Evolutionary conservation across 805 yeast species (phyloP), one percentile per base, ranked within the genome.

Genomic region (Myxozyma monticola): DNA sequence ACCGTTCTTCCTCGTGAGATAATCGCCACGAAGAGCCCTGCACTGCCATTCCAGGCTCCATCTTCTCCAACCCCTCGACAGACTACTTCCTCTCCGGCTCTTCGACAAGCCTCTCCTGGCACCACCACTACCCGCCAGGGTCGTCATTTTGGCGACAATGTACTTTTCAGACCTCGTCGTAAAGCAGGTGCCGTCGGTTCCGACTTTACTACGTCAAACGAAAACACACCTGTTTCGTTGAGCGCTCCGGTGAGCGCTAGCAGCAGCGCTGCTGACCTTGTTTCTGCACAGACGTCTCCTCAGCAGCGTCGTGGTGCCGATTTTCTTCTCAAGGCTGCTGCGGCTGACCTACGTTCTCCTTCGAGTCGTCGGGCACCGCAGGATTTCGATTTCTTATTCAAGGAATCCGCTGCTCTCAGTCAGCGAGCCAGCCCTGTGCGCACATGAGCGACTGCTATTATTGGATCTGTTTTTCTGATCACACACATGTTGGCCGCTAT

Each of bases 141-240:
- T 36, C 48, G 30, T 47, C 21, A 49, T 18, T 48, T 51, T 36
- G 57, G 54, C 14, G 57, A 52, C 30, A 34, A 18, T 33, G 57
- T 52, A 14, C 46, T 52, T 7, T 52, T 52, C 39, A 44, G 34
- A 33, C 57, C 57, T 25, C 52, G 56, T 22, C 51, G 56, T 30
- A 51, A 43, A 24, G 42, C 36, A 21, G 33, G 26, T 26, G n/a
- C 25, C 29, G 20, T 22, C 22, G 24, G 21, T 22, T 28, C 24
- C 7, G 38, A 20, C 18, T 14, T 25, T 10, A 4, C 31, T 26
- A 14, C 12, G 30, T 3, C 33, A 12, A 26, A 35, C 34, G 44
- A 46, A 35, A 40, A 35, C 42, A 14, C 34, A 1, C 49, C 42
- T 20, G 29, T 31, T 9, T n/a, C 12, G 25, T 9, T 33, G 12